Conservation (phyloP, 371 early-diverging fungal genomes). For the Batrachochytrium dendrobatidis region DNA sequence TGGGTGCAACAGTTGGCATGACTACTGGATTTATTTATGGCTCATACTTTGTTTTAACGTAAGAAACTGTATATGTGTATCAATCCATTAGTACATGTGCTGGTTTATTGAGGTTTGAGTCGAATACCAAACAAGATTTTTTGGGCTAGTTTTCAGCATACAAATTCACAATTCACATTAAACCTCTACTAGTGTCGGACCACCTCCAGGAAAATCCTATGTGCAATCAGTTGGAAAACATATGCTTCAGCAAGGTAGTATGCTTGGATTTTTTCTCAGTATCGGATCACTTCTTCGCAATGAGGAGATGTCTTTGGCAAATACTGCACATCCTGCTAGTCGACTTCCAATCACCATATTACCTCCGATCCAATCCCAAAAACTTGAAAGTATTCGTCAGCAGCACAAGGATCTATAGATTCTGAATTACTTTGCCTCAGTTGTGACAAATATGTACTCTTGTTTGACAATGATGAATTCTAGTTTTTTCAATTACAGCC, state of each 20-base stretch:
- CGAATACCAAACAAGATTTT: neutral
- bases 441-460: no score
- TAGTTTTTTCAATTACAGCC: no score
- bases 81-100: neutral
- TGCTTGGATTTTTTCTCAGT: constrained; percentile 20
- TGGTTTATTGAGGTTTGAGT: neutral
- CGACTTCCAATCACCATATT: no score
- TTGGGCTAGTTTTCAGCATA: neutral
- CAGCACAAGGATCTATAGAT: no score
- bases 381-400: no score
- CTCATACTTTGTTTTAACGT: constrained; percentile 14
- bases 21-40: constrained; percentile 18
- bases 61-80: neutral
- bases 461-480: no score
- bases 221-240: constrained; percentile 15
- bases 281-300: constrained; percentile 8
- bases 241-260: constrained; percentile 23
- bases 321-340: neutral
- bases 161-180: no score
- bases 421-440: no score
- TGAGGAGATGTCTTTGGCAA: no score
- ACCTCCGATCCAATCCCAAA: no score
- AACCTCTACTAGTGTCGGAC: neutral
- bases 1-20: constrained; percentile 16
- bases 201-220: constrained; percentile 8